phyloP scores from a whole-genome alignment of 73 alveolate genomes.

The Symbiodinium natans region DNA sequence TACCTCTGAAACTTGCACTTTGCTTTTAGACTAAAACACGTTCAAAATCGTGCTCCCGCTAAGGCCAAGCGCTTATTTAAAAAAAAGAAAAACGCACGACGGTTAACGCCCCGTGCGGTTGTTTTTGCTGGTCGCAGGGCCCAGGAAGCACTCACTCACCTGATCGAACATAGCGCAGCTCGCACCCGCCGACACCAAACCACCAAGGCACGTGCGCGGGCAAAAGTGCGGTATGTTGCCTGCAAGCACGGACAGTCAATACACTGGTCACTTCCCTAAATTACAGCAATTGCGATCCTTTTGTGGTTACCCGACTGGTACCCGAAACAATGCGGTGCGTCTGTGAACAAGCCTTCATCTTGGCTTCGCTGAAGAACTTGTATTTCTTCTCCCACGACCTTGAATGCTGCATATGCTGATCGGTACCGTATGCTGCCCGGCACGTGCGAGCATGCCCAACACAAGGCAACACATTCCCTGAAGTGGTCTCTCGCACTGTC shows the following conservation, averaged over 20 bases:
- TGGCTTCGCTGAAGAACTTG: slow-evolving; percentile 75
- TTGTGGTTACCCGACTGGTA: not conserved
- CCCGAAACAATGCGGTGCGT: not conserved
- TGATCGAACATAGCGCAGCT: too few relatives aligned
- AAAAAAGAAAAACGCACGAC: too few relatives aligned
- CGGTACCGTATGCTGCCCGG: too few relatives aligned
- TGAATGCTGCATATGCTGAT: too few relatives aligned
- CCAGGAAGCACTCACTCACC: too few relatives aligned
- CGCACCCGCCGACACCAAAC: not conserved
- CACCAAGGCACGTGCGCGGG: slow-evolving; percentile 16
- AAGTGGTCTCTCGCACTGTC: not conserved
- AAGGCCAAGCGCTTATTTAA: too few relatives aligned
- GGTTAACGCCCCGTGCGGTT: not conserved
- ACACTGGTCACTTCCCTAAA: not conserved
- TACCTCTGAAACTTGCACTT: too few relatives aligned
- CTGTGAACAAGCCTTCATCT: slow-evolving; percentile 31
- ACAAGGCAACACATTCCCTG: too few relatives aligned
- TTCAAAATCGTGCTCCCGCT: too few relatives aligned
- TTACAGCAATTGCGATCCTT: not conserved
- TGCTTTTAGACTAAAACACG: too few relatives aligned
- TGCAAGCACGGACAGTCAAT: not conserved
- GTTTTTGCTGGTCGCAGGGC: too few relatives aligned
- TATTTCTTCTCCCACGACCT: slow-evolving; percentile 61
- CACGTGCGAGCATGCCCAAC: too few relatives aligned
- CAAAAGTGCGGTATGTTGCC: slow-evolving; percentile 59